Percentiles rank a stretch among this genome's conserved stretches.
These are phyloP conservation scores for Acacia acuminata DNA, from an alignment of 306 rosid genomes.

Conservation along the genomic window DNA sequence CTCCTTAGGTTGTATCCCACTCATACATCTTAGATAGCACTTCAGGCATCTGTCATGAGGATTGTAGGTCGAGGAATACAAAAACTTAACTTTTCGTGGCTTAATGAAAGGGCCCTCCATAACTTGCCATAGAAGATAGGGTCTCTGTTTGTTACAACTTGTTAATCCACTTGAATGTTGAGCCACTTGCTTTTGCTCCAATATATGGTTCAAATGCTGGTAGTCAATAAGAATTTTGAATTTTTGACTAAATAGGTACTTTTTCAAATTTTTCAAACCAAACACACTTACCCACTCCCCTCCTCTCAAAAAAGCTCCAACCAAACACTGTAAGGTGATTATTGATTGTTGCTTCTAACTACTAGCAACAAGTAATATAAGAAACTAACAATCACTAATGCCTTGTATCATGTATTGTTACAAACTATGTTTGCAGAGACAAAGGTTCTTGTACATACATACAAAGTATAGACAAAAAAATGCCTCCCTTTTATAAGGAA, in stretches of 20 bases:
- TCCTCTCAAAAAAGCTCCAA: background rate
- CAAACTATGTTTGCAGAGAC: background rate
- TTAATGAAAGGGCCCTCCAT: background rate
- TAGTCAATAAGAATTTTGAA: background rate
- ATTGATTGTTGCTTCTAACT: too few species aligned
- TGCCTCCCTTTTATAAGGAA: background rate
- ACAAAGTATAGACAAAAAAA: conserved; percentile 9
- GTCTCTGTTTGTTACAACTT: background rate
- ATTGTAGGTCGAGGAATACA: background rate
- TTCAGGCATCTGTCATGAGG: too few species aligned
- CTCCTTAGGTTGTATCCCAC: background rate
- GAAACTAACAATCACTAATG: background rate
- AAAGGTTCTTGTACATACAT: background rate
- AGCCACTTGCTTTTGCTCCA: background rate
- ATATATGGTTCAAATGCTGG: background rate
- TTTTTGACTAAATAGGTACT: background rate
- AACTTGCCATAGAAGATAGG: background rate
- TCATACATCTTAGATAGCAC: background rate
- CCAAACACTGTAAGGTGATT: too few species aligned
- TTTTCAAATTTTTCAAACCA: background rate
- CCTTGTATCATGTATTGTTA: background rate
- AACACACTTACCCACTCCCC: background rate
- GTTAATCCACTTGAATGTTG: background rate
- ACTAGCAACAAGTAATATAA: too few species aligned
- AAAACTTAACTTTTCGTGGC: background rate